phyloP scores from a whole-genome alignment of 176 grass and related monocot genomes.

The Raddia guianensis region DNA sequence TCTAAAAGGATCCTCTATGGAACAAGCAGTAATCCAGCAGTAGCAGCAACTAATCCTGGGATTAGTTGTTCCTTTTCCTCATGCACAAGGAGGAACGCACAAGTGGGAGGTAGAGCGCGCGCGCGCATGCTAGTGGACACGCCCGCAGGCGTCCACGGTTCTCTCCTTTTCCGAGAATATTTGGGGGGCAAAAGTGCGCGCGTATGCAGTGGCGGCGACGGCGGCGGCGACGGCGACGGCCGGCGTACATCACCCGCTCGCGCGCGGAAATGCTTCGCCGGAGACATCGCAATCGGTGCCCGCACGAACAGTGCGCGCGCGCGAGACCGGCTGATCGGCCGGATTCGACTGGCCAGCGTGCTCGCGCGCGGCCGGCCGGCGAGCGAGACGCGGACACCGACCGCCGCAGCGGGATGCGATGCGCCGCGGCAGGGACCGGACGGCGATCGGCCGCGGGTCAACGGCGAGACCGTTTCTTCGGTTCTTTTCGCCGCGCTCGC shows the following conservation, averaged over 20 bases:
- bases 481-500: background rate
- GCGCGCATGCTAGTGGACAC: background rate
- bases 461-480: background rate
- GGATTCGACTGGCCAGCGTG: background rate
- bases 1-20: too few species aligned
- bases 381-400: background rate
- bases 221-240: background rate
- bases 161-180: slow-evolving; percentile 33
- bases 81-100: background rate
- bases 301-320: background rate
- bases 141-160: background rate
- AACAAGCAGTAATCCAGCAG: background rate
- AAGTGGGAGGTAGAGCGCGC: background rate
- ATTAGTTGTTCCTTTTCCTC: background rate
- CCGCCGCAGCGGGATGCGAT: background rate
- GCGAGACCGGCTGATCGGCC: background rate
- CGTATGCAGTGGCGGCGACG: background rate
- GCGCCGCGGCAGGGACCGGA: background rate
- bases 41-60: background rate
- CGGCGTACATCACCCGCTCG: background rate
- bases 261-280: background rate
- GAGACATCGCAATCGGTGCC: slow-evolving; percentile 12
- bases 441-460: slow-evolving; percentile 9
- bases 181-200: slow-evolving; percentile 4
- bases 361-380: too few species aligned